A percentile compares a stretch with the other conserved stretches of the same genome.
Conservation (phyloP, 768 basidiomycete genomes). For the Coprinopsis strossmayeri region DNA sequence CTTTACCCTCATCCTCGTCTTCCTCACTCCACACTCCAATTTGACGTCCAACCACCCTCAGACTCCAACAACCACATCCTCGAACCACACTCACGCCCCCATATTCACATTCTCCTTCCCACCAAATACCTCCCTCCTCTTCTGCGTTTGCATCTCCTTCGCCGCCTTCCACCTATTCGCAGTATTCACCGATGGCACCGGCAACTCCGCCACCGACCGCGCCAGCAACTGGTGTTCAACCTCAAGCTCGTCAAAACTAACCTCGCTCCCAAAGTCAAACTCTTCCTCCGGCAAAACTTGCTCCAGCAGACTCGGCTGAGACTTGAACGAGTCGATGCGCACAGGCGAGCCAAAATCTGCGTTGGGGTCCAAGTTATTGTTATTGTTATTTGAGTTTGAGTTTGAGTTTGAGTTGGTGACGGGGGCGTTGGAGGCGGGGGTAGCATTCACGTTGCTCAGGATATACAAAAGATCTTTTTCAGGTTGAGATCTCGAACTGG, state of each 20-base stretch:
- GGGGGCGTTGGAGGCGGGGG: too few relatives aligned
- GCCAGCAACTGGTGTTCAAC: constrained; percentile 19
- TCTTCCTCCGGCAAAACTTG: constrained; percentile 53
- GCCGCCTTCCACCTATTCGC: constrained; percentile 11
- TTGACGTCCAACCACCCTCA: too few relatives aligned
- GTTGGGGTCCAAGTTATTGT: constrained; percentile 17
- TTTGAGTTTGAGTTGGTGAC: too few relatives aligned
- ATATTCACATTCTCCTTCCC: not conserved
- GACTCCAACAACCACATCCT: too few relatives aligned
- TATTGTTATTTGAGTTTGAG: constrained; percentile 13
- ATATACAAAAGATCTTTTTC: too few relatives aligned
- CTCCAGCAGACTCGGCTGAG: constrained; percentile 49
- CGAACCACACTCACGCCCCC: not conserved
- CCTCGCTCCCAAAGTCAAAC: constrained; percentile 34
- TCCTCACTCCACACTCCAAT: too few relatives aligned
- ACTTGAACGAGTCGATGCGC: constrained; percentile 28
- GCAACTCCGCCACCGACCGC: constrained; percentile 18
- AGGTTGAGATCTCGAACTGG: too few relatives aligned
- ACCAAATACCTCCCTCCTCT: not conserved
- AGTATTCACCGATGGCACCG: constrained; percentile 11
- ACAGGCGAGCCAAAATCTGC: constrained; percentile 42
- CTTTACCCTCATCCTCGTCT: too few relatives aligned
- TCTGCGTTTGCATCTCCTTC: not conserved
- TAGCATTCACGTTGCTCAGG: too few relatives aligned
- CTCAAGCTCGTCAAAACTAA: constrained; percentile 48